phyloP scores from a whole-genome alignment of 2,329 filamentous ascomycete genomes.

The Sporothrix humicola region DNA sequence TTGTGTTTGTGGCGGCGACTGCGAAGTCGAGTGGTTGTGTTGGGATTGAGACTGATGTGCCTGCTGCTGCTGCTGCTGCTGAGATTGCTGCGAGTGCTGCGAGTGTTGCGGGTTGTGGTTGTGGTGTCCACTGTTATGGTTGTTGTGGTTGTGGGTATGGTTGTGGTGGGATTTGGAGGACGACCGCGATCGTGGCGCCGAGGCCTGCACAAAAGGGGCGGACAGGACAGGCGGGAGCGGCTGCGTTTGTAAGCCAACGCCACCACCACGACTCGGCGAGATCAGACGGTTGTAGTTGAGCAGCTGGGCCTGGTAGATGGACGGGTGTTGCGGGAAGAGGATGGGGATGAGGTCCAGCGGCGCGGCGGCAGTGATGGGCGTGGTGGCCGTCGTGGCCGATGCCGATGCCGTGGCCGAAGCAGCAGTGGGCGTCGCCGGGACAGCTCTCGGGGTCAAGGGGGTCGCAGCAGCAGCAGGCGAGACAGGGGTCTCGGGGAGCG shows the following conservation, averaged over 20 bases:
- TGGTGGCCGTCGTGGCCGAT: not conserved
- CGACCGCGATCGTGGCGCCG: conserved; percentile 61
- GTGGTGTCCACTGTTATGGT: not conserved
- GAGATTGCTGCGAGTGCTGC: not conserved
- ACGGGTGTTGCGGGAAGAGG: conserved; percentile 64
- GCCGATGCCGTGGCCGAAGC: no score
- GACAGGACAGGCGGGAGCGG: conserved; percentile 62
- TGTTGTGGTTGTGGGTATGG: conserved; percentile 39
- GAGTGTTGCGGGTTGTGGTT: not conserved
- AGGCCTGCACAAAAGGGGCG: conserved; percentile 60
- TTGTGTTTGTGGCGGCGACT: conserved; percentile 29
- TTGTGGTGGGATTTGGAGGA: conserved; percentile 65
- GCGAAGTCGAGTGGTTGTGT: conserved; percentile 29
- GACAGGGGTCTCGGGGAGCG: conserved; percentile 40
- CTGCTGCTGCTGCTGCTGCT: conserved; percentile 52
- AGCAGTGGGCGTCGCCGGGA: conserved; percentile 38
- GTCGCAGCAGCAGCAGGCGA: conserved; percentile 30
- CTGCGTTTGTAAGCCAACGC: conserved; percentile 62
- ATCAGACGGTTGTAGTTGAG: conserved; percentile 70
- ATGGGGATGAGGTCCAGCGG: conserved; percentile 61
- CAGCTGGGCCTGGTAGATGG: conserved; percentile 66
- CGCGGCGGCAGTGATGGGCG: conserved; percentile 31
- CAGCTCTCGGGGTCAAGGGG: not conserved
- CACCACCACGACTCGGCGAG: conserved; percentile 57
- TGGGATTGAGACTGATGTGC: conserved; percentile 33